Percentiles rank a stretch among this genome's conserved stretches.
phyloP scores from a whole-genome alignment of 495 filamentous ascomycete species.

The Lasiosphaeriaceae sp. region DNA sequence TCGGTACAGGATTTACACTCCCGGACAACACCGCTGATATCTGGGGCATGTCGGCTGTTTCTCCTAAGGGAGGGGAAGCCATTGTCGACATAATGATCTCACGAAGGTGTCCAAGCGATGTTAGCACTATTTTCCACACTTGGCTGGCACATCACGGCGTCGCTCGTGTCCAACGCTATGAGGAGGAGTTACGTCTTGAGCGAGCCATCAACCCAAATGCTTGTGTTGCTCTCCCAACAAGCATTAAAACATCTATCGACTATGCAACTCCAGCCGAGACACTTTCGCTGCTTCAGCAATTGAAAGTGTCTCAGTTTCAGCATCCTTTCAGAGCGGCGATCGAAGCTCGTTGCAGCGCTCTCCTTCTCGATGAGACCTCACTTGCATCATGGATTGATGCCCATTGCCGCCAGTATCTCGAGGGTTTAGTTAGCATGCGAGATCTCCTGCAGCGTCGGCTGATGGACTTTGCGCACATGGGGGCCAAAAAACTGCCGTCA shows the following conservation, averaged over 20 bases:
- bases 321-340: slow-evolving; percentile 18
- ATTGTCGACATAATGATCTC: slow-evolving; percentile 22
- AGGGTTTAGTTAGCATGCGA: slow-evolving; percentile 11
- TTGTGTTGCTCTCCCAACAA: slow-evolving; percentile 6
- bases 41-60: slow-evolving; percentile 19
- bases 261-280: slow-evolving; percentile 16
- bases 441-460: slow-evolving; percentile 16
- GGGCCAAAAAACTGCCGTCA: slow-evolving; percentile 7
- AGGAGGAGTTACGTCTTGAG: slow-evolving; percentile 22
- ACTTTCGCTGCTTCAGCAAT: slow-evolving; percentile 18
- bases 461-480: slow-evolving; percentile 1
- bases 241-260: slow-evolving; percentile 19
- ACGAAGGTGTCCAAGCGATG: slow-evolving; percentile 17
- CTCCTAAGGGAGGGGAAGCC: not conserved
- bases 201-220: not conserved
- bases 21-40: slow-evolving; percentile 19
- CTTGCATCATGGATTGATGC: slow-evolving; percentile 17
- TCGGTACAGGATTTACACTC: slow-evolving; percentile 23
- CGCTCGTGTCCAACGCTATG: slow-evolving; percentile 16
- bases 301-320: slow-evolving; percentile 6
- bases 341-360: slow-evolving; percentile 8
- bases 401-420: slow-evolving; percentile 12
- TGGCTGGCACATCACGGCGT: slow-evolving; percentile 26
- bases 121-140: slow-evolving; percentile 20
- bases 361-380: slow-evolving; percentile 16